Evolutionary conservation across 2,329 filamentous ascomycete genomes (phyloP), one percentile per base, ranked within the genome.

Genomic region (Calonectria pteridis): DNA sequence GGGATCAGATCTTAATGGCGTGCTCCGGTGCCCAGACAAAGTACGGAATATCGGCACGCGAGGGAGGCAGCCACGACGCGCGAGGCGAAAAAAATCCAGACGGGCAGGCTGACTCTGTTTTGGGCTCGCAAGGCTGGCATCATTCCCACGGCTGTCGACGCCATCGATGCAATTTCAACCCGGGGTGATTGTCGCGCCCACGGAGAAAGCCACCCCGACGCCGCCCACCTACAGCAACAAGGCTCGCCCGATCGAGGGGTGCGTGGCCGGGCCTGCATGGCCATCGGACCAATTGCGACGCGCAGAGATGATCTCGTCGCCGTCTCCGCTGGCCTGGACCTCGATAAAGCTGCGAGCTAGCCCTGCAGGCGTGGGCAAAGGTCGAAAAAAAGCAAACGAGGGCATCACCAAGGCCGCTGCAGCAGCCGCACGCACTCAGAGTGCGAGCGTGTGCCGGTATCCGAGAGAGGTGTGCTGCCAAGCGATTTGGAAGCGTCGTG

Each of bases 401-500:
- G 55, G 23, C 35, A 62, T 62, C 55, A 26, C 55, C n/a, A 62
- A 40, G 31, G n/a, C 55, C 16, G 28, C 50, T 31, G 51, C 43
- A 46, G 29, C 50, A 53, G 50, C 50, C 51, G 51, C 51, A 55
- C 51, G 13, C n/a, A n/a, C 55, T 28, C n/a, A 26, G 37, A n/a
- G 55, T n/a, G 31, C 40, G 67, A 67, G 49, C 46, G 23, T 68
- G 75, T 80, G 78, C 78, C 78, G 78, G 65, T 63, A 75, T 69
- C 78, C 78, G 78, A 79, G 65, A 71, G 71, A 77, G 75, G 78
- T 79, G 77, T 76, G 55, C 35, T 75, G 73, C 78, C 78, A 74
- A 78, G 75, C 50, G 70, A 49, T 66, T 37, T 40, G 72, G 58
- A 77, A 68, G 66, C 71, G 43, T 58, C 66, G 71, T 64, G 59